phyloP scores from a whole-genome alignment of 202 grass and related monocot species.

The Digitaria exilis region DNA sequence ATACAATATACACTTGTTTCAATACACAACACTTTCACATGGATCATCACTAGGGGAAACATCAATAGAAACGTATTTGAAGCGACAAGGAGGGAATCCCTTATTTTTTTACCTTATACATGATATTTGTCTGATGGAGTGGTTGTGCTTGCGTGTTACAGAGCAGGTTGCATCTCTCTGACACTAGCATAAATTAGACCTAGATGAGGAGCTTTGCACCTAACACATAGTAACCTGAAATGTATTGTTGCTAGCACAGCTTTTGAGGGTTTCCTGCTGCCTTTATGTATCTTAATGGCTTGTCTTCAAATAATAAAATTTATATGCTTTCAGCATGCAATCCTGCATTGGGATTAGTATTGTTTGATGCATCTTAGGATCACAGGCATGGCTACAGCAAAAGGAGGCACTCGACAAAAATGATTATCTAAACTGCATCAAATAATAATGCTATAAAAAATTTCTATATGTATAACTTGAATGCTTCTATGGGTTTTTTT shows the following conservation, averaged over 20 bases:
- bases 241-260: not conserved
- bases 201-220: not conserved
- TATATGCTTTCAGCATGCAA: not conserved
- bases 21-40: not conserved
- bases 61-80: not conserved
- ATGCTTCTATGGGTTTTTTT: not conserved
- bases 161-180: not conserved
- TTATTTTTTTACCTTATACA: not conserved
- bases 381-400: not conserved
- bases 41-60: not conserved
- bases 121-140: not conserved
- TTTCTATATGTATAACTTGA: not conserved
- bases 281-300: not conserved
- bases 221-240: not conserved
- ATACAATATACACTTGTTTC: not conserved
- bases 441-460: not conserved
- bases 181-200: not conserved
- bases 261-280: not conserved
- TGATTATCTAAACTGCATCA: not conserved
- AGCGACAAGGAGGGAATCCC: not conserved
- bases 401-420: not conserved
- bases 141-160: not conserved
- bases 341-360: too few relatives aligned
- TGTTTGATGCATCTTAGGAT: not conserved
- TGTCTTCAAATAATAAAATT: not conserved